Conservation (phyloP, 2,329 filamentous ascomycete genomes). For the Ustilaginoidea virens region DNA sequence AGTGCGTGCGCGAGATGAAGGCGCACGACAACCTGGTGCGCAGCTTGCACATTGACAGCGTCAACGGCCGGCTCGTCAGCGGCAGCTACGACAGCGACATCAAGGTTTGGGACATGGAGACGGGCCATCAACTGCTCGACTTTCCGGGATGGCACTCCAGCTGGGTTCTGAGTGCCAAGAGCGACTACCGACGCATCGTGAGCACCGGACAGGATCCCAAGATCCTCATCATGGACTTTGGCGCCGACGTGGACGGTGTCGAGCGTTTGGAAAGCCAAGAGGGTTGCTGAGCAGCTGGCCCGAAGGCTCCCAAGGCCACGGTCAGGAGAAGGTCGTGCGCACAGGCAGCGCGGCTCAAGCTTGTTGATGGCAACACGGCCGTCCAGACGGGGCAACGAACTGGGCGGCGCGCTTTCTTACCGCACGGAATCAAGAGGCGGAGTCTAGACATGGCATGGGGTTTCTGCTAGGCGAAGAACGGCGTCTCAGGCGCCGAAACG, state of each 20-base stretch:
- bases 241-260: slow-evolving; percentile 40
- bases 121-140: slow-evolving; percentile 61
- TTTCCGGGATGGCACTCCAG: slow-evolving; percentile 93
- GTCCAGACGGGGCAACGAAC: too few species aligned
- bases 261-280: slow-evolving; percentile 36
- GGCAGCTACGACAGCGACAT: slow-evolving; percentile 93
- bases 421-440: too few species aligned
- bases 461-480: too few species aligned
- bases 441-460: too few species aligned
- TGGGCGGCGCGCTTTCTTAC: too few species aligned
- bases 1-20: slow-evolving; percentile 63
- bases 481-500: too few species aligned
- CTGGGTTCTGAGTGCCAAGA: slow-evolving; percentile 94
- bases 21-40: slow-evolving; percentile 80
- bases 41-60: slow-evolving; percentile 77
- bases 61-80: slow-evolving; percentile 73
- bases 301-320: neutral
- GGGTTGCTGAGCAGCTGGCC: neutral
- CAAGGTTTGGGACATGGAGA: slow-evolving; percentile 81
- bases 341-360: too few species aligned
- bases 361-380: too few species aligned
- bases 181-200: slow-evolving; percentile 86
- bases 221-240: slow-evolving; percentile 90
- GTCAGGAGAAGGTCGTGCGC: too few species aligned
- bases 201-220: slow-evolving; percentile 90